Percentiles rank a stretch among this genome's conserved stretches.
These are phyloP conservation scores for Rasamsonia emersonii DNA, from an alignment of 2,329 filamentous ascomycete genomes.

Conservation along the genomic window DNA sequence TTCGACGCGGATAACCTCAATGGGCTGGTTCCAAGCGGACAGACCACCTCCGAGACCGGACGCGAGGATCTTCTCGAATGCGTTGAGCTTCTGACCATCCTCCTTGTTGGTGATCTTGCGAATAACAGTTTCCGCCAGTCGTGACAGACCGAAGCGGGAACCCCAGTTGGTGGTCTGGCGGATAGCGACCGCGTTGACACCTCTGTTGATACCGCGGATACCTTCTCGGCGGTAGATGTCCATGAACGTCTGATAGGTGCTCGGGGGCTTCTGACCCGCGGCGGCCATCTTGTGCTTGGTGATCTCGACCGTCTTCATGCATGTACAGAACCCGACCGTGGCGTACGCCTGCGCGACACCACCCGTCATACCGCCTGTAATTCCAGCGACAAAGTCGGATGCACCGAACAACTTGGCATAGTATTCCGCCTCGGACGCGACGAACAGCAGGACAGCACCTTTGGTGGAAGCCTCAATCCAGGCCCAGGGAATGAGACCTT, in stretches of 20 bases:
- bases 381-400: conserved; percentile 78
- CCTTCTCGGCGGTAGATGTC: conserved; percentile 93
- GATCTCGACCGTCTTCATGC: conserved; percentile 99
- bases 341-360: conserved; percentile 97
- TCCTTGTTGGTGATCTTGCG: conserved; percentile 70
- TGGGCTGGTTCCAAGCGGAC: conserved; percentile 98
- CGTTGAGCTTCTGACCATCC: conserved; percentile 65
- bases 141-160: conserved; percentile 84
- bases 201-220: conserved; percentile 92
- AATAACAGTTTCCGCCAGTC: conserved; percentile 85
- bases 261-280: conserved; percentile 70
- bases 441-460: conserved; percentile 96
- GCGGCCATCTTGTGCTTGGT: conserved; percentile 94
- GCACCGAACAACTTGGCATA: conserved; percentile 78
- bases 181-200: conserved; percentile 97
- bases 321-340: conserved; percentile 99
- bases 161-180: conserved; percentile 99
- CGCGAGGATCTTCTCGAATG: conserved; percentile 81
- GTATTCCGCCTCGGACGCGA: conserved; percentile 96
- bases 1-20: conserved; percentile 98
- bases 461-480: conserved; percentile 99
- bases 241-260: conserved; percentile 93
- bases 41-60: conserved; percentile 84
- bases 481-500: conserved; percentile 98
- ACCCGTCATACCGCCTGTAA: conserved; percentile 82